These are phyloP conservation scores for Lolium rigidum DNA, from an alignment of 176 grass and related monocot species.

Conservation along the genomic window DNA sequence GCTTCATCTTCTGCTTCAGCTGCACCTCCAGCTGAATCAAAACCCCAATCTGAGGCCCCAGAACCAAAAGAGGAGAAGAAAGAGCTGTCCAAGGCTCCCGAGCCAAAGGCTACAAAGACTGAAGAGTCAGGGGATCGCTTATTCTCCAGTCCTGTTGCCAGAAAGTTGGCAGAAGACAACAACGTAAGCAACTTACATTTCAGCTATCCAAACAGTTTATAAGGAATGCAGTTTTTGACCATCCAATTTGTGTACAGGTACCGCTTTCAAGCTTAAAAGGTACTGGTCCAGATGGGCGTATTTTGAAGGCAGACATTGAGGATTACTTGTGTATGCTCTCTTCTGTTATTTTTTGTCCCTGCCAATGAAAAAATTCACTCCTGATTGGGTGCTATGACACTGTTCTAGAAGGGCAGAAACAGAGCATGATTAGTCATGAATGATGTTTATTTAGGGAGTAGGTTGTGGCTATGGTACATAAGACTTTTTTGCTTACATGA, in stretches of 20 bases:
- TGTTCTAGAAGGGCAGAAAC: not conserved
- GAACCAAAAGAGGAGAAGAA: constrained; percentile 48
- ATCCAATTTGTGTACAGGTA: constrained; percentile 42
- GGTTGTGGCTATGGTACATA: no score
- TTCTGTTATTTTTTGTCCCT: constrained; percentile 16
- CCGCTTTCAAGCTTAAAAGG: constrained; percentile 71
- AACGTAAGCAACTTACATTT: constrained; percentile 46
- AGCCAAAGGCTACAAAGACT: constrained; percentile 47
- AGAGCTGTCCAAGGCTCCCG: constrained; percentile 34
- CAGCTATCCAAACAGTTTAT: not conserved
- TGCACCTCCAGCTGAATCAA: constrained; percentile 46
- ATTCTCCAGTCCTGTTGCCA: constrained; percentile 67
- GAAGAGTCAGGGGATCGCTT: constrained; percentile 62
- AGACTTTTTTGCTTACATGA: no score
- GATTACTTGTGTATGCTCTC: constrained; percentile 67
- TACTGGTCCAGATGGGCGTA: constrained; percentile 69
- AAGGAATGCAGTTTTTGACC: constrained; percentile 11
- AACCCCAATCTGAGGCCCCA: constrained; percentile 33
- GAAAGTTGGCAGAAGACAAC: constrained; percentile 78
- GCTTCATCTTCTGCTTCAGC: constrained; percentile 52
- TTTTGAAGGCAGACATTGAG: constrained; percentile 78
- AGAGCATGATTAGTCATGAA: constrained; percentile 5
- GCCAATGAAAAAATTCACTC: constrained; percentile 19
- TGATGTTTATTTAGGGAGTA: not conserved
- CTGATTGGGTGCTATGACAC: not conserved